Evolutionary conservation across 495 filamentous ascomycete species (phyloP).

Genomic region (Aspergillus ellipticus): DNA sequence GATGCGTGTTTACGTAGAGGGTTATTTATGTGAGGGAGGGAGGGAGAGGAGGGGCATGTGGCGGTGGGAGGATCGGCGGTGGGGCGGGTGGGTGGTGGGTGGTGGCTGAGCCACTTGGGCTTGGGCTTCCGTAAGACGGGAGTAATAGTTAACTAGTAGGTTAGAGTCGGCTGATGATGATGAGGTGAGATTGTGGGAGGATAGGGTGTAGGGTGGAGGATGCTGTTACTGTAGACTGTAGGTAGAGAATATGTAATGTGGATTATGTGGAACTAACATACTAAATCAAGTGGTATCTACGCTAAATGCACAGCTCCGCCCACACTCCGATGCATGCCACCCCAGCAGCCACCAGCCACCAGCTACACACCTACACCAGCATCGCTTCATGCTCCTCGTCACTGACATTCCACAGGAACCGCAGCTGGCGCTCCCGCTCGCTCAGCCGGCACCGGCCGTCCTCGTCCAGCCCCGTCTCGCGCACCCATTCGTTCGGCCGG

Average conservation of each 20-base stretch:
- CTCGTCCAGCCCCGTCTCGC: slow-evolving; percentile 30
- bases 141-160: too few relatives aligned
- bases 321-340: background rate
- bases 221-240: too few relatives aligned
- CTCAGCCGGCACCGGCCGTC: slow-evolving; percentile 36
- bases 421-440: slow-evolving; percentile 28
- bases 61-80: background rate
- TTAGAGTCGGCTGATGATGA: too few relatives aligned
- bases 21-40: background rate
- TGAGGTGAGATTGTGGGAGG: too few relatives aligned
- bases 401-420: slow-evolving; percentile 31
- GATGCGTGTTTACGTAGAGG: too few relatives aligned
- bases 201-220: too few relatives aligned
- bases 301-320: background rate
- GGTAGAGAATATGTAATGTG: too few relatives aligned
- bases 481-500: slow-evolving; percentile 36
- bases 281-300: background rate
- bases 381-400: slow-evolving; percentile 38
- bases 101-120: too few relatives aligned
- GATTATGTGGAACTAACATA: background rate
- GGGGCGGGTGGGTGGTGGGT: background rate
- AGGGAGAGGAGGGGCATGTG: background rate
- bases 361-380: slow-evolving; percentile 18
- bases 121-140: too few relatives aligned
- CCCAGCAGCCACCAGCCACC: background rate